Evolutionary conservation across 2,329 filamentous ascomycete genomes (phyloP).

Genomic region (Sarocladium kiliense): DNA sequence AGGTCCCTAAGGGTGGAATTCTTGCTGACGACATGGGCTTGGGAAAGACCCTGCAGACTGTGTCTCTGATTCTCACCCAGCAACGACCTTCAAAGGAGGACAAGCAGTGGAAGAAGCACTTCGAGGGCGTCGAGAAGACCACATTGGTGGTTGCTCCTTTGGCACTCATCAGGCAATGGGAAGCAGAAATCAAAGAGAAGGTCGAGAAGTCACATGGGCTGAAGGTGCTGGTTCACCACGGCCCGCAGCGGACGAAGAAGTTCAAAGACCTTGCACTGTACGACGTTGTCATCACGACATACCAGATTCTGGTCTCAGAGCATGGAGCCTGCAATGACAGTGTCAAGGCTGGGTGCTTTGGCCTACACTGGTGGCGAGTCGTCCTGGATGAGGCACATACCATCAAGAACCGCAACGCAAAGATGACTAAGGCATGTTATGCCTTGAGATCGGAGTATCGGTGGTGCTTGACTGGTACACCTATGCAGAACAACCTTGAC

Average conservation of each 20-base stretch:
- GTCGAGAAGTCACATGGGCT: slow-evolving; percentile 65
- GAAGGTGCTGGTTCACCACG: slow-evolving; percentile 86
- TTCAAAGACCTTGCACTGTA: slow-evolving; percentile 73
- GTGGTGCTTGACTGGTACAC: slow-evolving; percentile 95
- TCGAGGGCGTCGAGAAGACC: slow-evolving; percentile 63
- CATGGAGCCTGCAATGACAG: slow-evolving; percentile 63
- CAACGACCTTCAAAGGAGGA: slow-evolving; percentile 57
- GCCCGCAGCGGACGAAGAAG: slow-evolving; percentile 75
- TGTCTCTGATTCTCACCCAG: slow-evolving; percentile 82
- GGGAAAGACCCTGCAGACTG: slow-evolving; percentile 90
- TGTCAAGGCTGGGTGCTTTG: slow-evolving; percentile 78
- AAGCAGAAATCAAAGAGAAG: slow-evolving; percentile 83
- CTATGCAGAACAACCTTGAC: slow-evolving; percentile 97
- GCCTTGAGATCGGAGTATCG: slow-evolving; percentile 80
- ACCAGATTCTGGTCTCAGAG: slow-evolving; percentile 91
- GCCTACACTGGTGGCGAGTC: slow-evolving; percentile 88
- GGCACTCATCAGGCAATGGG: slow-evolving; percentile 95
- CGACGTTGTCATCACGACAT: slow-evolving; percentile 96
- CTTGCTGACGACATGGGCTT: slow-evolving; percentile 90
- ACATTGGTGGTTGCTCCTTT: slow-evolving; percentile 91
- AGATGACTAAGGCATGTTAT: slow-evolving; percentile 88
- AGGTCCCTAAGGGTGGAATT: slow-evolving; percentile 85
- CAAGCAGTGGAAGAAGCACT: slow-evolving; percentile 62
- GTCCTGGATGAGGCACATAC: slow-evolving; percentile 96
- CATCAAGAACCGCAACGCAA: slow-evolving; percentile 97